Percentiles rank a stretch among this genome's conserved stretches.
Conservation (phyloP, 164 flowering plant species). For the Piper longum region DNA sequence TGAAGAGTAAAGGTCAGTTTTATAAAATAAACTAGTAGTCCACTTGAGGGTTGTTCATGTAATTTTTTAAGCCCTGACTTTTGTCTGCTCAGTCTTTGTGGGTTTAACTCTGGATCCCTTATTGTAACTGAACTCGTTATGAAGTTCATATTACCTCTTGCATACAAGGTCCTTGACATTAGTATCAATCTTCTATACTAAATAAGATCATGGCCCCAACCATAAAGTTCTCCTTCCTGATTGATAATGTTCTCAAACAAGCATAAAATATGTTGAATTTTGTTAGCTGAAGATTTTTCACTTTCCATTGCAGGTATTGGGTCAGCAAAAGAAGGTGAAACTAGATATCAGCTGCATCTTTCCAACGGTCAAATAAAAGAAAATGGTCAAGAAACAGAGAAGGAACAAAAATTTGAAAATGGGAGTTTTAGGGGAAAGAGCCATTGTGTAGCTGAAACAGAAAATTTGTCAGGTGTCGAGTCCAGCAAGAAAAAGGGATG, state of each 20-base stretch:
- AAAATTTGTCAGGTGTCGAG: not conserved
- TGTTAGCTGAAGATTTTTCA: not conserved
- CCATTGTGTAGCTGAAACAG: no score
- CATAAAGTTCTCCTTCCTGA: not conserved
- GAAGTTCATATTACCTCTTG: no score
- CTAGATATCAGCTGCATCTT: constrained; percentile 1
- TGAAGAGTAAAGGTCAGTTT: constrained; percentile 16
- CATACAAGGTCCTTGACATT: no score
- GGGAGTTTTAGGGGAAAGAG: constrained; percentile 1
- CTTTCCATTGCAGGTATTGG: constrained; percentile 16
- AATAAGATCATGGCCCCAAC: no score
- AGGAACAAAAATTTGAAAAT: constrained; percentile 6
- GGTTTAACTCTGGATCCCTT: no score
- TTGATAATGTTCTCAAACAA: not conserved
- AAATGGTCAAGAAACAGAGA: constrained; percentile 6
- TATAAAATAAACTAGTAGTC: not conserved
- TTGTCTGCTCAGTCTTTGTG: no score
- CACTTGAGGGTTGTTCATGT: no score
- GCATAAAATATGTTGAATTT: not conserved
- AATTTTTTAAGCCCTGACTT: no score
- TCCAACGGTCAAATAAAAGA: constrained; percentile 6
- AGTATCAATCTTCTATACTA: no score
- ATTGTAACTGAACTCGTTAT: no score
- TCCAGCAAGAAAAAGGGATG: not conserved
- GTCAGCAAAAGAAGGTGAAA: constrained; percentile 12